phyloP scores from a whole-genome alignment of 768 basidiomycete species.

The Pleurotus sapidus region DNA sequence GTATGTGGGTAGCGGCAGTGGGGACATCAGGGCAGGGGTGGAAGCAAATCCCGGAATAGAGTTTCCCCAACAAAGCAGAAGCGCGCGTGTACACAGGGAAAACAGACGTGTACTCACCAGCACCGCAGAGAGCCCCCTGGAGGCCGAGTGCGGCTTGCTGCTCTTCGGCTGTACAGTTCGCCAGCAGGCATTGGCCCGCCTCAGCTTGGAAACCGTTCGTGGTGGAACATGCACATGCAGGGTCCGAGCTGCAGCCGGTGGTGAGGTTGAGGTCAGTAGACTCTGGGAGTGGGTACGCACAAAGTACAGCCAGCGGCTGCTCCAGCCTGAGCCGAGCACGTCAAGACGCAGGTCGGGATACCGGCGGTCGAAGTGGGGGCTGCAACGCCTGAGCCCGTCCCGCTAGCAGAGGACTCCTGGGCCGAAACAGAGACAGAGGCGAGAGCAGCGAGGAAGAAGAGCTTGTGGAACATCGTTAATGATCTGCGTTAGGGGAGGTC shows the following conservation, averaged over 20 bases:
- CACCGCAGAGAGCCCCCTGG: constrained; percentile 1
- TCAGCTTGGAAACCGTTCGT: neutral
- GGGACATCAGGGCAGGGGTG: neutral
- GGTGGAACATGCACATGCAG: neutral
- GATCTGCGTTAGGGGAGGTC: neutral
- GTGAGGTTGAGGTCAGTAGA: neutral
- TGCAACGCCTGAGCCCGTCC: neutral
- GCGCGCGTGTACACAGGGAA: neutral
- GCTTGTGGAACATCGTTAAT: neutral
- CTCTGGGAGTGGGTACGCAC: neutral
- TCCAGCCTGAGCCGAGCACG: neutral
- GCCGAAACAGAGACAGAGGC: neutral
- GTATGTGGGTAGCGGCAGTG: neutral
- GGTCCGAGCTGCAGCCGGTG: neutral
- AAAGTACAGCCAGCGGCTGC: neutral
- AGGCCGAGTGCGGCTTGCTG: constrained; percentile 3
- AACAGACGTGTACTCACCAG: neutral
- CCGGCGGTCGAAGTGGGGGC: neutral
- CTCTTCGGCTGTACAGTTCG: neutral
- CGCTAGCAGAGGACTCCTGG: neutral
- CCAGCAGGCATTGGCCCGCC: neutral
- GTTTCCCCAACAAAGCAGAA: neutral
- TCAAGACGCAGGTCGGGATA: neutral
- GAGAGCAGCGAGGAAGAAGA: neutral
- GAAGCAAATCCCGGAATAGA: neutral